These are phyloP conservation scores for Saccharomycopsis amapae DNA, from an alignment of 805 yeast species.

Conservation along the genomic window DNA sequence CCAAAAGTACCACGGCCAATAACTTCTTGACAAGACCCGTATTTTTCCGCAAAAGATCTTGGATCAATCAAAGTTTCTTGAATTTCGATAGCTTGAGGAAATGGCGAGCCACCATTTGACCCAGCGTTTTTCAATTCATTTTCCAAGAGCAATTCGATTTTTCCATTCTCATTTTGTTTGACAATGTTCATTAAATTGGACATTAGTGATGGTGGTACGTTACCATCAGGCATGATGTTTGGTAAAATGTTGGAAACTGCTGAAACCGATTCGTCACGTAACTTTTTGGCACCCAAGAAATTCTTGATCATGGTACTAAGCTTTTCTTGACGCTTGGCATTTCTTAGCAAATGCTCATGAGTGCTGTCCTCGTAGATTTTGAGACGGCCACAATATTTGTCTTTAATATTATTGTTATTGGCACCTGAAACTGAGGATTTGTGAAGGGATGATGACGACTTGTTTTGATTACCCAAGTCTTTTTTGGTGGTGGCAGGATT, in stretches of 20 bases:
- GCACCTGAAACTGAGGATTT: conserved; percentile 4
- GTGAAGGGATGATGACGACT: conserved; percentile 5
- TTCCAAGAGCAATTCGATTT: conserved; percentile 31
- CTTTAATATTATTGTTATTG: conserved; percentile 10
- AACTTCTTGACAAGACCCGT: conserved; percentile 92
- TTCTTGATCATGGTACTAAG: conserved; percentile 68
- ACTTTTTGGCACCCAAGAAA: conserved; percentile 63
- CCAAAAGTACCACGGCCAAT: conserved; percentile 95
- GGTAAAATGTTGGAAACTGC: conserved; percentile 64
- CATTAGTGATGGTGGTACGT: conserved; percentile 62
- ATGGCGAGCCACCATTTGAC: not conserved
- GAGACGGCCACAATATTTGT: conserved; percentile 34
- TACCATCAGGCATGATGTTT: conserved; percentile 22
- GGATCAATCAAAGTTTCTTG: conserved; percentile 28
- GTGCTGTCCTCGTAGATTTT: conserved; percentile 55
- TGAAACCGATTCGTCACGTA: conserved; percentile 62
- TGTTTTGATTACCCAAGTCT: conserved; percentile 1
- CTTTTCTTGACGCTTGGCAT: conserved; percentile 74
- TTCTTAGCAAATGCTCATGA: conserved; percentile 75
- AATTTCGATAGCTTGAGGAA: not conserved
- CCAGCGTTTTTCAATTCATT: conserved; percentile 5
- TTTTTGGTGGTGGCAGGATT: conserved; percentile 1
- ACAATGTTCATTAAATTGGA: conserved; percentile 62
- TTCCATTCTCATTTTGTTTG: conserved; percentile 28
- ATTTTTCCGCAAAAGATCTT: conserved; percentile 72